Base-by-base conservation (phyloP, 1,139 yeast species). In the Meyerozyma smithsonii region DNA sequence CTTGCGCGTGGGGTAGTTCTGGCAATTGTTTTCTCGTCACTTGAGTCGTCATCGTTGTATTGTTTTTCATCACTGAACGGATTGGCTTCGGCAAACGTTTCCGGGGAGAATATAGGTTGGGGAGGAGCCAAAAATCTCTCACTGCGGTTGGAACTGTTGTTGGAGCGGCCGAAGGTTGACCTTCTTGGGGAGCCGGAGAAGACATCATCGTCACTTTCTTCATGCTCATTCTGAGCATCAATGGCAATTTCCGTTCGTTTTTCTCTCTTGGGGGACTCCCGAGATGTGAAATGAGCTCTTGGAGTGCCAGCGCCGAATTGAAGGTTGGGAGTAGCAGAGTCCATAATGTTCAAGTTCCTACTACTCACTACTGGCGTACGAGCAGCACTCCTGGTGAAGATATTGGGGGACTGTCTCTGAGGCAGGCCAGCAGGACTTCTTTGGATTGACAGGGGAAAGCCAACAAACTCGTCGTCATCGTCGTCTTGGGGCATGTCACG, bases 191-290 rank as follows among this genome's bases (percentile, higher is more conserved):
- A 63, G 3, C 66, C 66, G 20, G 53, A 51, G 36, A 55, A 46
- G 12, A 44, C 48, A 18, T 54, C 58, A 18, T 53, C 57, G 4
- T 57, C 64, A 8, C 64, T 72, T 20, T 63, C 71, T 16, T 68
- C 69, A 36, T 69, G 73, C 37, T 71, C n/a, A n/a, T n/a, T n/a
- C n/a, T n/a, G n/a, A n/a, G n/a, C 72, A 20, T 69, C 61, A 19
- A 75, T 69, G 10, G 74, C 61, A 8, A 79, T 60, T 11, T 77
- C 70, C 3, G 74, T 72, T 38, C 69, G 70, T 21, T 62, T 66
- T 36, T 70, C 70, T 54, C 87, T 74, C 42, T 69, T 74, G 25
- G 92, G 92, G 0, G 89, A 82, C 51, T 82, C 89, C 47, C 74
- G 63, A 18, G 74, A 64, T 1, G 88, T 79, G 49, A 70, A 81